These are phyloP conservation scores for Boletellus deceptivus DNA, from an alignment of 1,284 basidiomycete genomes.

Conservation along the genomic window DNA sequence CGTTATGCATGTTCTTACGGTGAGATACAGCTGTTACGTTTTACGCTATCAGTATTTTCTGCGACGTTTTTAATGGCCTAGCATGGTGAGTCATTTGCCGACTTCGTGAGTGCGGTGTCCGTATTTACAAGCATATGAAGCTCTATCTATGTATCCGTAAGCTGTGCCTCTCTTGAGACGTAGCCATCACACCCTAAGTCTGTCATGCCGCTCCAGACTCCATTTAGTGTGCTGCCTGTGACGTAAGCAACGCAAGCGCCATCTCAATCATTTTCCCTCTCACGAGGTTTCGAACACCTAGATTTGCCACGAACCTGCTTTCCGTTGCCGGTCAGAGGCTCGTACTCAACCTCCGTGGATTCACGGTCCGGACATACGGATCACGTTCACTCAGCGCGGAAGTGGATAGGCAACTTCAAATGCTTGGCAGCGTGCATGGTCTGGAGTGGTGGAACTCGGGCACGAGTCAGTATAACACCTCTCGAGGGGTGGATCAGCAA, in stretches of 20 bases:
- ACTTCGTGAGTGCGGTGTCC: too few species aligned
- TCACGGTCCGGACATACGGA: conserved; percentile 5
- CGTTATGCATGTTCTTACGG: background rate
- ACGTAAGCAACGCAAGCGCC: background rate
- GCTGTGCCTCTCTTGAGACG: background rate
- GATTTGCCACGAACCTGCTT: conserved; percentile 9
- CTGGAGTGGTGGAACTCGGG: background rate
- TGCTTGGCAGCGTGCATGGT: background rate
- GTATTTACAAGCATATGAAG: background rate
- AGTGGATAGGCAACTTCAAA: conserved; percentile 4
- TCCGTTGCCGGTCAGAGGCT: conserved; percentile 12
- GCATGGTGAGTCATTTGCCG: conserved; percentile 5
- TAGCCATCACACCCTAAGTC: too few species aligned
- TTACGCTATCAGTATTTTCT: conserved; percentile 4
- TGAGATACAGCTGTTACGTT: conserved; percentile 2
- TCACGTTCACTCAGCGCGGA: background rate
- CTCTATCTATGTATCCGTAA: background rate
- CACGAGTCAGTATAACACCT: background rate
- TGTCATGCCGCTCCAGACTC: background rate
- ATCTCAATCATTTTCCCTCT: background rate
- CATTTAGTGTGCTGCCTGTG: background rate
- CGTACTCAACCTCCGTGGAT: background rate
- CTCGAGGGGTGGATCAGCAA: background rate
- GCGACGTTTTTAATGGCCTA: background rate
- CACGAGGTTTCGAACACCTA: background rate